phyloP scores from a whole-genome alignment of 2,329 filamentous ascomycete genomes.

The Sporothrix phasma region DNA sequence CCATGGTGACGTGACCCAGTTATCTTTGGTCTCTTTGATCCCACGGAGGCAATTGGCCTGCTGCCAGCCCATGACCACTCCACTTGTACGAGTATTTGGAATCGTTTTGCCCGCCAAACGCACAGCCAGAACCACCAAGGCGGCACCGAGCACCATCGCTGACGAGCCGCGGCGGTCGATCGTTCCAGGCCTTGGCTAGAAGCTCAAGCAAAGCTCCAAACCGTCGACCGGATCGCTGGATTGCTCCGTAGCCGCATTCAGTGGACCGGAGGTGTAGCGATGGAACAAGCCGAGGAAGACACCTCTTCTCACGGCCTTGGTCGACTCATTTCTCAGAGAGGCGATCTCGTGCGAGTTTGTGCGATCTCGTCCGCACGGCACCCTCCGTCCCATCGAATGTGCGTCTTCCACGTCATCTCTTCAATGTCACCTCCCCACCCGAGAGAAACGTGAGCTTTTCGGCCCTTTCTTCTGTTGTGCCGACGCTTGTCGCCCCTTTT shows the following conservation, averaged over 20 bases:
- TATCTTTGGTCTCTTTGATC: too few relatives aligned
- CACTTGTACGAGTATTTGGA: not conserved
- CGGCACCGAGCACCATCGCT: not conserved
- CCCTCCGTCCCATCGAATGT: not conserved
- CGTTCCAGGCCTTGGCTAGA: not conserved
- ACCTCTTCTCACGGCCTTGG: not conserved
- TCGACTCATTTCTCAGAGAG: not conserved
- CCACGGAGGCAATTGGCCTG: not conserved
- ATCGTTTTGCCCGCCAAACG: not conserved
- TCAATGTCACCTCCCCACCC: too few relatives aligned
- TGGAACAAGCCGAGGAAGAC: slow-evolving; percentile 1
- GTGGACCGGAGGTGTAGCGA: not conserved
- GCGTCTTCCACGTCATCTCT: not conserved
- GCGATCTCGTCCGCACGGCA: not conserved
- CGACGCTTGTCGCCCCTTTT: not conserved
- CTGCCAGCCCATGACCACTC: not conserved
- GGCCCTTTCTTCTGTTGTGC: too few relatives aligned
- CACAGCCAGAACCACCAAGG: not conserved
- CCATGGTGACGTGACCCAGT: slow-evolving; percentile 9
- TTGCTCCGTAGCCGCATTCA: not conserved
- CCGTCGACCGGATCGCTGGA: not conserved
- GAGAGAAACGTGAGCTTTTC: too few relatives aligned
- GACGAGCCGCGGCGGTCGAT: not conserved
- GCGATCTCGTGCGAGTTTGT: not conserved
- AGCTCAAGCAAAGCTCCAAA: not conserved